Conservation (phyloP, 2,329 filamentous ascomycete species). For the Cordyceps pruinosa region DNA sequence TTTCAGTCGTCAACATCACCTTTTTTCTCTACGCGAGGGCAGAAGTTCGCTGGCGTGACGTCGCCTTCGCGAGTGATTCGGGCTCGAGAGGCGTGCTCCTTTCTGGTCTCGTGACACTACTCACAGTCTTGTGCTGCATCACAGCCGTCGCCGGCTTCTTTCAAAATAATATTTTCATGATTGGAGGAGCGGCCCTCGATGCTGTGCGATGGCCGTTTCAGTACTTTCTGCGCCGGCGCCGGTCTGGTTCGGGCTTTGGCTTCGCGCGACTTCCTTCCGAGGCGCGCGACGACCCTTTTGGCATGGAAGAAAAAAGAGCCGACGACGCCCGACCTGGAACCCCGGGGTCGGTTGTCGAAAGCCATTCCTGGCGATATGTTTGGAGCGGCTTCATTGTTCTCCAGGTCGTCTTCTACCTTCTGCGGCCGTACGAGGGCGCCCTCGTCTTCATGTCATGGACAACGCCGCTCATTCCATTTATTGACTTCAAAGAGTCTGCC, state of each 20-base stretch:
- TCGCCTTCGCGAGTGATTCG: slow-evolving; percentile 20
- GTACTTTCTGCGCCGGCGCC: background rate
- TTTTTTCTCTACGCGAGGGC: slow-evolving; percentile 26
- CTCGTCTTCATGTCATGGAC: slow-evolving; percentile 31
- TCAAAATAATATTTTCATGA: slow-evolving; percentile 19
- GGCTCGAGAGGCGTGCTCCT: slow-evolving; percentile 21
- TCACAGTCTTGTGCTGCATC: slow-evolving; percentile 12
- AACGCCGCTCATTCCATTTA: slow-evolving; percentile 25
- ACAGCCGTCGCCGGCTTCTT: slow-evolving; percentile 16
- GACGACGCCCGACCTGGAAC: background rate
- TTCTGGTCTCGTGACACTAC: slow-evolving; percentile 20
- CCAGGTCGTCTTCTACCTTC: slow-evolving; percentile 19
- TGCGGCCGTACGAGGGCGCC: slow-evolving; percentile 27
- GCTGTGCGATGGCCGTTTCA: slow-evolving; percentile 4
- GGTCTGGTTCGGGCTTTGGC: background rate
- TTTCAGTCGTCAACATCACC: slow-evolving; percentile 19
- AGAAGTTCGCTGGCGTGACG: slow-evolving; percentile 25
- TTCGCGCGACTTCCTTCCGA: slow-evolving; percentile 3
- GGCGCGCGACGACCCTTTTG: background rate
- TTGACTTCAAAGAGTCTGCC: slow-evolving; percentile 29
- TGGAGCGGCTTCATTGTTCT: slow-evolving; percentile 16
- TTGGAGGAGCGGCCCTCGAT: slow-evolving; percentile 13
- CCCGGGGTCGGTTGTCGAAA: background rate
- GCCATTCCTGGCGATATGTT: slow-evolving; percentile 12
- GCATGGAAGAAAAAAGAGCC: background rate